Base-by-base conservation (phyloP, 805 yeast genomes). In the Spathaspora passalidarum region DNA sequence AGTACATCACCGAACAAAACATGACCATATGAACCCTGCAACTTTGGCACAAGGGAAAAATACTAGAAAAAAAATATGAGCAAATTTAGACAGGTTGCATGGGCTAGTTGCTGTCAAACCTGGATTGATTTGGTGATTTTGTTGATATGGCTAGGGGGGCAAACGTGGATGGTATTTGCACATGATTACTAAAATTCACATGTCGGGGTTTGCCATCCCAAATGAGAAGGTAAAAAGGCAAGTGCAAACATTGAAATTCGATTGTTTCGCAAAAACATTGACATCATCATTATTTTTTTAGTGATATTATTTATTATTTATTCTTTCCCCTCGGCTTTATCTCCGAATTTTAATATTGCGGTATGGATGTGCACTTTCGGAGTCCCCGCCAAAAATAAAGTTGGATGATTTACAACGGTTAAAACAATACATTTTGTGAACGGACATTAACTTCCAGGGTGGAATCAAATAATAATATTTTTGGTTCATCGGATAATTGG, bases 321-420 rank as follows among this genome's bases (percentile, higher is more conserved):
- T 17, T n/a, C 14, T 19, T 36, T 36, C 23, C 38, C 19, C 36
- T 13, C 38, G 38, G 38, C 13, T 18, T 36, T 36, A 38, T 21
- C 32, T 38, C 29, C 40, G 29, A 29, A 29, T n/a, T 22, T 38
- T 4, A 38, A 2, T 38, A 22, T 38, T 38, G 40, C 19, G 10
- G 40, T 21, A 22, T 38, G 40, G 40, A 20, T 38, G 29, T 38
- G 5, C 11, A 19, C 13, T 38, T 38, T 38, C 40, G 40, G 40
- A 38, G 40, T 38, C 40, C 40, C 40, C 40, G 25, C 40, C 5
- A 20, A 35, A 36, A 36, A 36, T 19, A 36, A 36, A 36, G 14
- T 20, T 3, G 11, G 38, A 36, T 36, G 23, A 18, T 36, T 36
- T 36, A 16, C 38, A 36, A 36, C 38, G 23, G 38, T 36, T 36